These are phyloP conservation scores for Acacia melanoxylon DNA, from an alignment of 306 rosid genomes.

Conservation along the genomic window DNA sequence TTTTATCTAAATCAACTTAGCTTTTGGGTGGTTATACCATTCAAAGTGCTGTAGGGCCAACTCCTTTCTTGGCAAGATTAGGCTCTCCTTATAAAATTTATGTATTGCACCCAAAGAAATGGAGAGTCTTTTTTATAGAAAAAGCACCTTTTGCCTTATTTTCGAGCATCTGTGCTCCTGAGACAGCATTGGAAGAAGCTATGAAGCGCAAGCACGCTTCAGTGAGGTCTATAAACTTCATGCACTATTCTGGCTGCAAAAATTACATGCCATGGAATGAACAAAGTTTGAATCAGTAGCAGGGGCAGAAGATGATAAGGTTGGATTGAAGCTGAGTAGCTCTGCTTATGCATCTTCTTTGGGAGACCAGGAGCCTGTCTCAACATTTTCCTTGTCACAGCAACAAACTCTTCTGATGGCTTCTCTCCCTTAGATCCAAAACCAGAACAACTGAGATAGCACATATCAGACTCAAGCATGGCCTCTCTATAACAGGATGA, in stretches of 20 bases:
- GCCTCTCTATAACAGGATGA: background rate
- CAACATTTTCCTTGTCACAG: background rate
- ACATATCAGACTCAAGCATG: background rate
- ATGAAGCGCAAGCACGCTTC: background rate
- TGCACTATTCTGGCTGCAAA: background rate
- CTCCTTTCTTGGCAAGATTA: background rate
- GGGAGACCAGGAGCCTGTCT: background rate
- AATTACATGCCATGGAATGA: background rate
- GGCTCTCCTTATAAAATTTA: background rate
- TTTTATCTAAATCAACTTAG: background rate
- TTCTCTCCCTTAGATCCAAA: background rate
- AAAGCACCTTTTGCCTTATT: background rate
- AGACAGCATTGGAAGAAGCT: background rate
- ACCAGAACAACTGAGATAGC: background rate
- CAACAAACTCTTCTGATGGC: background rate
- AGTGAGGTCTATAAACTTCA: background rate
- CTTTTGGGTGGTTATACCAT: background rate
- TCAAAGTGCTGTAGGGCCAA: background rate
- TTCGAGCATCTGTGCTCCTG: background rate
- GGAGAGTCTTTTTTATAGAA: background rate
- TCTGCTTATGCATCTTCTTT: background rate
- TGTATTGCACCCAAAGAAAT: background rate
- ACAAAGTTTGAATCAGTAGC: background rate
- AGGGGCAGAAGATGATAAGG: constrained; percentile 27
- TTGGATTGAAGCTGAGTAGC: constrained; percentile 29